Base-by-base conservation (phyloP, 2,329 filamentous ascomycete genomes). In the Trichoderma sp. region DNA sequence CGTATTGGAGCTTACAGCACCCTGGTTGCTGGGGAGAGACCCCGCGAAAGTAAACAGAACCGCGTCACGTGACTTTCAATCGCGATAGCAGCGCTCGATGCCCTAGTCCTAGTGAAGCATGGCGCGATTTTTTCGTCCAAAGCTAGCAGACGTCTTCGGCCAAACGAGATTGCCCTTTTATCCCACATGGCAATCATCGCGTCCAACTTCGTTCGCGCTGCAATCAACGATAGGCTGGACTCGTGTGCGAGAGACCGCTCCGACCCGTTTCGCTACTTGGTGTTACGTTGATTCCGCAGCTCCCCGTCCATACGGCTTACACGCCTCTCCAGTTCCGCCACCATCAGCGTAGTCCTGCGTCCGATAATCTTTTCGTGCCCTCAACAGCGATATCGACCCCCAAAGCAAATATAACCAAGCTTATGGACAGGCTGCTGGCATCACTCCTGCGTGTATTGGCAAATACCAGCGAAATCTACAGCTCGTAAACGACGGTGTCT, bases 21-120 rank as follows among this genome's bases (percentile, higher is more conserved):
- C 71, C 60, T 68, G 68, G 76, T 78, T 78, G 76, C 76, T 71
- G 70, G 75, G 75, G 71, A 70, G 59, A 66, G 51, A 69, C 69
- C 69, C 69, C 69, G 63, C 66, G 54, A 43, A 70, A 70, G 69
- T 70, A 70, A 70, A 70, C 69, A 70, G 32, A 65, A 24, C 18
- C 5, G 26, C 18, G 10, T 1, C 69, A 70, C 69, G 69, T 70
- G 69, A 70, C 39, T 46, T 5, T 21, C 49, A 46, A 59, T 59
- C 60, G 54, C 59, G 66, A 63, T 68, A 37, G 58, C 52, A 52
- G 21, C 7, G n/a, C 14, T 66, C 58, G 6, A 34, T 16, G 55
- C 43, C 30, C 67, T 69, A 69, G 49, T 28, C 68, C 37, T 11
- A 11, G 30, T 39, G 6, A 3, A 39, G 60, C 14, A 52, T 69